Evolutionary conservation across 2,329 filamentous ascomycete genomes (phyloP).

Genomic region (Thelonectria olida): DNA sequence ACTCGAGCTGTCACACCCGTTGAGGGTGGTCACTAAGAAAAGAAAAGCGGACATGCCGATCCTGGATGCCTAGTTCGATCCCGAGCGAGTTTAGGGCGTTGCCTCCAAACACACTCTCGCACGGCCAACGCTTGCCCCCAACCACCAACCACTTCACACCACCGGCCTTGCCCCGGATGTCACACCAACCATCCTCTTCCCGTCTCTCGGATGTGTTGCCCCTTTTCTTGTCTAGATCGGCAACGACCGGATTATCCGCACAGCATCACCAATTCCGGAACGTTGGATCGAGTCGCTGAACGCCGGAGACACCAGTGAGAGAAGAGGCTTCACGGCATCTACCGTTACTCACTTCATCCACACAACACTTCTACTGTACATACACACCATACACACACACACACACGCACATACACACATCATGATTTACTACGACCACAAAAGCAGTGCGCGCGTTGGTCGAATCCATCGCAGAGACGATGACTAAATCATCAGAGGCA

Average conservation of each 20-base stretch:
- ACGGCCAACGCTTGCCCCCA: slow-evolving; percentile 17
- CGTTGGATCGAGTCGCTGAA: background rate
- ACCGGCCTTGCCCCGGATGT: slow-evolving; percentile 6
- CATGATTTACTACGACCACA: slow-evolving; percentile 24
- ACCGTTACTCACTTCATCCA: background rate
- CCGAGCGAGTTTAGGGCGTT: background rate
- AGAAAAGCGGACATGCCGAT: slow-evolving; percentile 1
- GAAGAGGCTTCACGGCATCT: background rate
- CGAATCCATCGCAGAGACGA: slow-evolving; percentile 19
- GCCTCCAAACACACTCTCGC: slow-evolving; percentile 1
- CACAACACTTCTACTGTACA: slow-evolving; percentile 4
- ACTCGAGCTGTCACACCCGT: slow-evolving; percentile 19
- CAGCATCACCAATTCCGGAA: slow-evolving; percentile 2
- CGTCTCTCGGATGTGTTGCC: background rate
- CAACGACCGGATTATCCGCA: slow-evolving; percentile 10
- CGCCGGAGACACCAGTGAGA: background rate
- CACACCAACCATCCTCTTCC: slow-evolving; percentile 9
- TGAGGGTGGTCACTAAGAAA: slow-evolving; percentile 5
- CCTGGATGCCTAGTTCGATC: background rate
- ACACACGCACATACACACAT: slow-evolving; percentile 19
- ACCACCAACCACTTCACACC: slow-evolving; percentile 6
- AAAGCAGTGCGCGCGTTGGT: slow-evolving; percentile 37
- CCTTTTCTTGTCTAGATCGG: background rate
- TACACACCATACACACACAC: slow-evolving; percentile 2
- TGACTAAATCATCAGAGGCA: background rate